These are phyloP conservation scores for Raffaelea arxii DNA, from an alignment of 2,329 filamentous ascomycete genomes.

Conservation along the genomic window DNA sequence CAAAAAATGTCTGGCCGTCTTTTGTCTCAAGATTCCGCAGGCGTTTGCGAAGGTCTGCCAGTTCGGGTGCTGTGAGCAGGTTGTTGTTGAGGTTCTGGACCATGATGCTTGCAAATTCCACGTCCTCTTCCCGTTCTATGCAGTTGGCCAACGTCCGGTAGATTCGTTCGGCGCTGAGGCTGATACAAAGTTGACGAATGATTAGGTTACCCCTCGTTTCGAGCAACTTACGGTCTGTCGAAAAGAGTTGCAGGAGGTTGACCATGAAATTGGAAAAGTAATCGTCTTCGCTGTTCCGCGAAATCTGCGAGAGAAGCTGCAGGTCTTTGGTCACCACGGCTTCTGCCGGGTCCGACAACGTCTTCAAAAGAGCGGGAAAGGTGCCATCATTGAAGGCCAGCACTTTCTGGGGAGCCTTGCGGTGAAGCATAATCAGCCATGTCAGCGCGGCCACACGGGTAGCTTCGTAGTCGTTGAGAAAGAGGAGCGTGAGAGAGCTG, in stretches of 20 bases:
- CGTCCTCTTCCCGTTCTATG: constrained; percentile 93
- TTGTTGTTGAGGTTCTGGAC: constrained; percentile 99
- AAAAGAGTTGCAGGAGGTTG: constrained; percentile 88
- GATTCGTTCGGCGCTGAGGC: constrained; percentile 86
- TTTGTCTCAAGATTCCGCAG: constrained; percentile 83
- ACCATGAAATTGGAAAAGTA: constrained; percentile 99
- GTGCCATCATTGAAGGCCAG: constrained; percentile 95
- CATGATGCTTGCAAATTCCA: constrained; percentile 99
- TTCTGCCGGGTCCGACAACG: constrained; percentile 88
- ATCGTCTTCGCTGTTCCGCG: constrained; percentile 89
- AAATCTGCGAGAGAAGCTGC: constrained; percentile 90
- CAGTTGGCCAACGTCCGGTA: constrained; percentile 94
- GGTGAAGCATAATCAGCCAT: constrained; percentile 96
- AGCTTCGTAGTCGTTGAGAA: constrained; percentile 93
- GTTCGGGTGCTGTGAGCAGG: constrained; percentile 89
- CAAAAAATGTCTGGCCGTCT: constrained; percentile 93
- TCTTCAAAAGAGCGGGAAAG: constrained; percentile 92
- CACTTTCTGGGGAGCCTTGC: constrained; percentile 87
- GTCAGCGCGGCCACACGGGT: constrained; percentile 88
- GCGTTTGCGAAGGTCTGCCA: constrained; percentile 82
- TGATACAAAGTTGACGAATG: constrained; percentile 88
- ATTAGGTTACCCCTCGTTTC: constrained; percentile 94
- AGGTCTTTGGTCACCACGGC: constrained; percentile 92
- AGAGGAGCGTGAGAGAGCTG: constrained; percentile 82
- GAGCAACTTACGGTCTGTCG: constrained; percentile 80